Conservation (phyloP, 2,329 filamentous ascomycete species). For the Diplodia intermedia region DNA sequence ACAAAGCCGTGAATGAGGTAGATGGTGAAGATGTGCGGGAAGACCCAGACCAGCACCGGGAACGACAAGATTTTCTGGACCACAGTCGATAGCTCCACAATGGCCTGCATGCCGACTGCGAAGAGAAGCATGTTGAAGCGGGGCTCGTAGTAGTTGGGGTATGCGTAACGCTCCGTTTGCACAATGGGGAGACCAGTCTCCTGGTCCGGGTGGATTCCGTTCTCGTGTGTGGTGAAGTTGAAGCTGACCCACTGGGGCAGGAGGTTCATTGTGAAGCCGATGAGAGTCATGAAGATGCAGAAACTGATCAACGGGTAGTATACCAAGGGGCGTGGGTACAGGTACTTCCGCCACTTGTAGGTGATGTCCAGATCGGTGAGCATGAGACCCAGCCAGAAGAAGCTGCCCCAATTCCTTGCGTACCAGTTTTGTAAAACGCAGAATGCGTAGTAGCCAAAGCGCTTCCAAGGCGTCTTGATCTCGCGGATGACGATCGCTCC, state of each 20-base stretch:
- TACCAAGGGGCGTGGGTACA: conserved; percentile 44
- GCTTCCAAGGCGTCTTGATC: conserved; percentile 56
- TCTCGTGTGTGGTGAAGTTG: conserved; percentile 51
- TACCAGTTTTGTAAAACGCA: conserved; percentile 57
- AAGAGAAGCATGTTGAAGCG: conserved; percentile 55
- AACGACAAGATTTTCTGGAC: conserved; percentile 53
- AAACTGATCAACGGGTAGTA: conserved; percentile 50
- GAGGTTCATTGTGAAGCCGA: conserved; percentile 48
- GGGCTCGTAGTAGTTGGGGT: conserved; percentile 54
- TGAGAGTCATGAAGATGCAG: conserved; percentile 41
- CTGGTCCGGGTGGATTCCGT: conserved; percentile 53
- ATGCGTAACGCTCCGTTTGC: conserved; percentile 46
- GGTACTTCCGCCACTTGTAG: conserved; percentile 52
- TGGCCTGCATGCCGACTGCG: conserved; percentile 47
- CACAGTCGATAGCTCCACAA: conserved; percentile 45
- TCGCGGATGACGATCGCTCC: conserved; percentile 54
- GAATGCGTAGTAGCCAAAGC: conserved; percentile 54
- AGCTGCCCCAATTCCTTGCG: conserved; percentile 55
- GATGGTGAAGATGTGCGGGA: conserved; percentile 59
- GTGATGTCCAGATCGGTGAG: conserved; percentile 57
- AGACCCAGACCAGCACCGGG: conserved; percentile 50
- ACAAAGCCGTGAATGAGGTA: conserved; percentile 58
- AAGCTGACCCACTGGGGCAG: conserved; percentile 47
- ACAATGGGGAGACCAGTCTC: conserved; percentile 48
- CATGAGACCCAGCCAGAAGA: conserved; percentile 55